These are phyloP conservation scores for Ceratobasidium papillatum DNA, from an alignment of 1,284 basidiomycete genomes.

Conservation along the genomic window DNA sequence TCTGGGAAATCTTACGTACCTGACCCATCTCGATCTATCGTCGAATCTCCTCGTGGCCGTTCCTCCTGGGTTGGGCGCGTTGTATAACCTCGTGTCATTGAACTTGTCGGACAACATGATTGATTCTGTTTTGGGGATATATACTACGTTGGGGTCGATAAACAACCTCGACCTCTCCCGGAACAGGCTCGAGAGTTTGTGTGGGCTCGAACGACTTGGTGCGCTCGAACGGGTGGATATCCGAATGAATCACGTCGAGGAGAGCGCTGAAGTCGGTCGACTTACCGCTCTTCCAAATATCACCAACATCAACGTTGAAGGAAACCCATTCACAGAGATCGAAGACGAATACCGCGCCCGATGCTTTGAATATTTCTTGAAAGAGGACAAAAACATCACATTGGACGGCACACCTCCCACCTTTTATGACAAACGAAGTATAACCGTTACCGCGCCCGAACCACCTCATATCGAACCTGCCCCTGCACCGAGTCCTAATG, in stretches of 20 bases:
- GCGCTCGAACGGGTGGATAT: constrained; percentile 88
- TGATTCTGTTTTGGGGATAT: constrained; percentile 90
- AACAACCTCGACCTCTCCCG: constrained; percentile 77
- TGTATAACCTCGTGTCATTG: constrained; percentile 83
- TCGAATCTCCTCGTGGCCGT: constrained; percentile 89
- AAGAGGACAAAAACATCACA: constrained; percentile 75
- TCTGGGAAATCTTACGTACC: constrained; percentile 73
- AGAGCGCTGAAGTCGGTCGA: constrained; percentile 86
- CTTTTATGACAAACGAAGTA: constrained; percentile 77
- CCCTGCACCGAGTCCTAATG: constrained; percentile 60
- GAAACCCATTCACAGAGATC: constrained; percentile 77
- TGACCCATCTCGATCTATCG: constrained; percentile 90
- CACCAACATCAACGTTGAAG: constrained; percentile 77
- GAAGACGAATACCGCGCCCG: constrained; percentile 78
- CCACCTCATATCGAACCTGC: constrained; percentile 35
- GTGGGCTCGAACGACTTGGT: constrained; percentile 87
- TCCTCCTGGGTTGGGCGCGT: constrained; percentile 74
- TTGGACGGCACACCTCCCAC: constrained; percentile 80
- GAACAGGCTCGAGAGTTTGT: constrained; percentile 92
- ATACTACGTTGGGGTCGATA: constrained; percentile 81
- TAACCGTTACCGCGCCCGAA: constrained; percentile 47
- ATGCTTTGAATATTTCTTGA: constrained; percentile 84
- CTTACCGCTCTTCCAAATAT: constrained; percentile 83
- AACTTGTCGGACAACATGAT: constrained; percentile 97
- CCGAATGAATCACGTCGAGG: constrained; percentile 82